These are phyloP conservation scores for Elsinoe perseae DNA, from an alignment of 2,329 filamentous ascomycete species.

Conservation along the genomic window DNA sequence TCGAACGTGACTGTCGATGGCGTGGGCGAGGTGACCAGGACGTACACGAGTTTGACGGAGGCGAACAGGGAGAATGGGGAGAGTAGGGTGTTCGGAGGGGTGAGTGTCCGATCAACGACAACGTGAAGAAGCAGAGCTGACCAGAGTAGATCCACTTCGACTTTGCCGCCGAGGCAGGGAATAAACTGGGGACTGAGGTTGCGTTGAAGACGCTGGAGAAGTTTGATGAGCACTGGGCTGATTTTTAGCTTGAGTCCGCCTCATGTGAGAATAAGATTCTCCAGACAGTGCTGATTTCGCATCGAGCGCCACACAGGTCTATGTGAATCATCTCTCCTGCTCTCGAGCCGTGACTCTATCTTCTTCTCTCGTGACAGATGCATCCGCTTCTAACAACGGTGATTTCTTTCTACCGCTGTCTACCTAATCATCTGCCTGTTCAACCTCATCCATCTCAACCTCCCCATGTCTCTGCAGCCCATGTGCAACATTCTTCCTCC, in stretches of 20 bases:
- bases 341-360: too few relatives aligned
- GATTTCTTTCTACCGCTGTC: too few relatives aligned
- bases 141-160: slow-evolving; percentile 23
- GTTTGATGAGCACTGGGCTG: not conserved
- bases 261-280: too few relatives aligned
- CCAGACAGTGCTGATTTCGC: too few relatives aligned
- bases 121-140: not conserved
- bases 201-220: not conserved
- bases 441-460: not conserved
- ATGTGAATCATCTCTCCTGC: too few relatives aligned
- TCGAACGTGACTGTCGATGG: slow-evolving; percentile 24
- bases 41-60: slow-evolving; percentile 24
- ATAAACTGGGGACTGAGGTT: slow-evolving; percentile 19
- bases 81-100: slow-evolving; percentile 26
- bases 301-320: too few relatives aligned
- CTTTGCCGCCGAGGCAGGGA: slow-evolving; percentile 24
- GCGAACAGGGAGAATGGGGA: slow-evolving; percentile 26
- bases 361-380: too few relatives aligned
- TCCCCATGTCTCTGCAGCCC: not conserved
- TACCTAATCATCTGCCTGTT: not conserved
- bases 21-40: slow-evolving; percentile 23
- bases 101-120: not conserved
- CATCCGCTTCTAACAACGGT: too few relatives aligned
- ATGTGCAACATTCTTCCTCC: not conserved
- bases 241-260: too few relatives aligned